phyloP scores from a whole-genome alignment of 352 stramenopile genomes.

The Phytophthora meadii region DNA sequence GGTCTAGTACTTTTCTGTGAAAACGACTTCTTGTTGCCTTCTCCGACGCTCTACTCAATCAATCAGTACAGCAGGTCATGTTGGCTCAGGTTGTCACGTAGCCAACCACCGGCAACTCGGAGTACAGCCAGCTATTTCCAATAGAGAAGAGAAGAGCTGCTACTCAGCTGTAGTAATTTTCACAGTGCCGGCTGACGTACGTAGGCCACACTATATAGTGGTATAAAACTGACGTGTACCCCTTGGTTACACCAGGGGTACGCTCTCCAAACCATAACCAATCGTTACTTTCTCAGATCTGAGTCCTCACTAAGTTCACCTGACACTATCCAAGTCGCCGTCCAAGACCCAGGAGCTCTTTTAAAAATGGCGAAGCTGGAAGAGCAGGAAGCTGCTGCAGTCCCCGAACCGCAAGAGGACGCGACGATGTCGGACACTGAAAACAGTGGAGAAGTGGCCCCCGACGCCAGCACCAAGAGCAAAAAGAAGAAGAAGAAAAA shows the following conservation, averaged over 20 bases:
- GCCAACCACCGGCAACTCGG: constrained; percentile 98
- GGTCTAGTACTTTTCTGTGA: too few species aligned
- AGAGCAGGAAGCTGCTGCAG: constrained; percentile 21
- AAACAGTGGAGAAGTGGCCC: constrained; percentile 17
- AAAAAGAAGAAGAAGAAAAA: constrained; percentile 88
- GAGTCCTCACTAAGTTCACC: not conserved
- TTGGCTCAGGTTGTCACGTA: constrained; percentile 93
- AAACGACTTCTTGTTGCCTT: too few species aligned
- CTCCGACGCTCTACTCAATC: too few species aligned
- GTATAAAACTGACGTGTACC: not conserved
- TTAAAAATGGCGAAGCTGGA: constrained; percentile 31
- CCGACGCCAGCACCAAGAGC: constrained; percentile 13
- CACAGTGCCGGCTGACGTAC: too few species aligned
- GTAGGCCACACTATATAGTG: too few species aligned
- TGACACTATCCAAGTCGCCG: constrained; percentile 21
- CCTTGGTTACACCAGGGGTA: constrained; percentile 9
- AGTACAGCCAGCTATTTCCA: constrained; percentile 85
- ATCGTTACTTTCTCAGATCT: constrained; percentile 13
- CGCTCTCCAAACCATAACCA: constrained; percentile 24
- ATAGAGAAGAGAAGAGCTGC: constrained; percentile 70
- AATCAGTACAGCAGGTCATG: too few species aligned
- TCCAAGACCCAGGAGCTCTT: constrained; percentile 1
- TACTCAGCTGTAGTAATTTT: constrained; percentile 55
- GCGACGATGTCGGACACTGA: constrained; percentile 22
- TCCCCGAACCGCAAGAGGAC: constrained; percentile 15